A percentile compares a stretch with the other conserved stretches of the same genome.
Conservation (phyloP, 2,329 filamentous ascomycete species). For the Dendrostoma leiphaemia region DNA sequence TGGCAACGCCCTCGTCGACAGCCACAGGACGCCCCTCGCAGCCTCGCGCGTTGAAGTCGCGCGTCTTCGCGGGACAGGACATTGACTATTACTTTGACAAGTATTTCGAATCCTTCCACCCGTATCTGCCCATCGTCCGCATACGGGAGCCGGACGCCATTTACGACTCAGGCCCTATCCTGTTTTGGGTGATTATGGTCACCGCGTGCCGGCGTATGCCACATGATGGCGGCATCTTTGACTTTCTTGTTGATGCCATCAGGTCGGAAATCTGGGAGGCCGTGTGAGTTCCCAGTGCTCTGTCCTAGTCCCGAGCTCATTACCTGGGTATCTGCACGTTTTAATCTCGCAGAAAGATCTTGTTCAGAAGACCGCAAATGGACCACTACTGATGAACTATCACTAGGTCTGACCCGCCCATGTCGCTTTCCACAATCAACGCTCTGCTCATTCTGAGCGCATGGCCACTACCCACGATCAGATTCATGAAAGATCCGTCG, state of each 20-base stretch:
- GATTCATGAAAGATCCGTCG: slow-evolving; percentile 51
- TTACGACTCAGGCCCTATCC: slow-evolving; percentile 44
- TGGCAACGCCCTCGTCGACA: slow-evolving; percentile 27
- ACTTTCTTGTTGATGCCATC: slow-evolving; percentile 46
- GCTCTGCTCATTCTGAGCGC: slow-evolving; percentile 49
- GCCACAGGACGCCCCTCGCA: slow-evolving; percentile 28
- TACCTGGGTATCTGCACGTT: too few relatives aligned
- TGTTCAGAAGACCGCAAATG: too few relatives aligned
- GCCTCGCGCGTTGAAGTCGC: slow-evolving; percentile 44
- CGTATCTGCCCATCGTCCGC: slow-evolving; percentile 50
- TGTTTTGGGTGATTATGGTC: slow-evolving; percentile 56
- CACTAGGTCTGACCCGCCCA: slow-evolving; percentile 35
- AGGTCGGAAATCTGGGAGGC: slow-evolving; percentile 44
- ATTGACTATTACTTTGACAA: slow-evolving; percentile 56
- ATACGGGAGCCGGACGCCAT: slow-evolving; percentile 48
- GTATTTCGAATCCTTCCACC: slow-evolving; percentile 53
- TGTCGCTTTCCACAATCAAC: slow-evolving; percentile 49
- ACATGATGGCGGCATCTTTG: slow-evolving; percentile 38
- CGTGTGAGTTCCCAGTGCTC: slow-evolving; percentile 21
- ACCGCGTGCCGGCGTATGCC: slow-evolving; percentile 49
- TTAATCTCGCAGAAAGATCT: too few relatives aligned
- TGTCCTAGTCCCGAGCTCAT: too few relatives aligned
- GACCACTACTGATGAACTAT: too few relatives aligned
- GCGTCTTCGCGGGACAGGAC: slow-evolving; percentile 49
- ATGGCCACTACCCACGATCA: slow-evolving; percentile 50